These are phyloP conservation scores for Paraleonurus japonicus DNA, from an alignment of 257 asterid genomes.

Conservation along the genomic window DNA sequence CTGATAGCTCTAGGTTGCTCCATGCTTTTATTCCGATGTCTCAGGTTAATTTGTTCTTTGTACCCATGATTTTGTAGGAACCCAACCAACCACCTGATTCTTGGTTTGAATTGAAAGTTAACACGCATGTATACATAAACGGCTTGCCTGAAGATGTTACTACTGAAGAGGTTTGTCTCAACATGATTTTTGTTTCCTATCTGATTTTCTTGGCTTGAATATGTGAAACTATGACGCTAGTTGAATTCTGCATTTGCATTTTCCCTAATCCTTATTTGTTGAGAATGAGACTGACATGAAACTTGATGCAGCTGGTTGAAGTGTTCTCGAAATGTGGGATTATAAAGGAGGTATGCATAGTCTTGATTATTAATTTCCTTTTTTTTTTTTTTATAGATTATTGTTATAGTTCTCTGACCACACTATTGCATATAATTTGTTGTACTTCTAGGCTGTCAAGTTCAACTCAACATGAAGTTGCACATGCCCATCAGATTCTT, in stretches of 20 bases:
- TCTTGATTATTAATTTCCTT: slow-evolving; percentile 15
- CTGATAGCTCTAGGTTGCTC: background rate
- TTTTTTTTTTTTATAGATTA: background rate
- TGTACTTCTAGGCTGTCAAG: slow-evolving; percentile 9
- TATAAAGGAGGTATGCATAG: slow-evolving; percentile 77
- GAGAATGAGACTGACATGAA: slow-evolving; percentile 33
- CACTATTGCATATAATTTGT: background rate
- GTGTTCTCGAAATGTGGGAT: slow-evolving; percentile 92
- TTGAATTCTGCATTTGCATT: slow-evolving; percentile 15
- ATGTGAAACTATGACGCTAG: background rate
- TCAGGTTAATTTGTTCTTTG: slow-evolving; percentile 16
- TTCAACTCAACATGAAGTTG: background rate
- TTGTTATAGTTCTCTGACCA: slow-evolving; percentile 11
- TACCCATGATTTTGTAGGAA: slow-evolving; percentile 51
- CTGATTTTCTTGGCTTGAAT: background rate
- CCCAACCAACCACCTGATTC: slow-evolving; percentile 92
- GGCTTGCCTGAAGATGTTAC: slow-evolving; percentile 98
- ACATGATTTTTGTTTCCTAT: slow-evolving; percentile 9
- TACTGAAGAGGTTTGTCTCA: slow-evolving; percentile 73
- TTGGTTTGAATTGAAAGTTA: slow-evolving; percentile 97
- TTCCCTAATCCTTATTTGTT: slow-evolving; percentile 7
- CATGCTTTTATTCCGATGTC: background rate
- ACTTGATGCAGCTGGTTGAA: slow-evolving; percentile 68
- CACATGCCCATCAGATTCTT: background rate
- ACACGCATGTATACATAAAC: slow-evolving; percentile 89